phyloP scores from a whole-genome alignment of 257 asterid genomes.

The Catharanthus roseus region DNA sequence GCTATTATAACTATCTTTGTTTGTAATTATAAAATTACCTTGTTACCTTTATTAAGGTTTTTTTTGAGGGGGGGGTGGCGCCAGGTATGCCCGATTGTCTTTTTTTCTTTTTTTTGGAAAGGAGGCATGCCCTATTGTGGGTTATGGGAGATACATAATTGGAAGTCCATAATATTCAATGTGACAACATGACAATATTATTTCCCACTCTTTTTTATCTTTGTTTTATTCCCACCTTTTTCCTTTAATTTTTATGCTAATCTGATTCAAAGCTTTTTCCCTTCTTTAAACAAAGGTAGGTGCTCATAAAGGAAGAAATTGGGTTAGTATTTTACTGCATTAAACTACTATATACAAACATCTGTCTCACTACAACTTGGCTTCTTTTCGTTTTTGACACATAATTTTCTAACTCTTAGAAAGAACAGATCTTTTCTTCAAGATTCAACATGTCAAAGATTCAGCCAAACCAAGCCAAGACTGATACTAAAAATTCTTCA shows the following conservation, averaged over 20 bases:
- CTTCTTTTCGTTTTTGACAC: no score
- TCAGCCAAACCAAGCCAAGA: no score
- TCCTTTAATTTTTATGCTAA: slow-evolving; percentile 38
- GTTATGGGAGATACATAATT: no score
- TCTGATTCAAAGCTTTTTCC: slow-evolving; percentile 45
- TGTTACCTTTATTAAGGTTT: no score
- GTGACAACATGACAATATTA: slow-evolving; percentile 16
- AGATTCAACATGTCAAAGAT: background rate
- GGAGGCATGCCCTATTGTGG: no score
- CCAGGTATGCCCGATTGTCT: no score
- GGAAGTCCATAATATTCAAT: slow-evolving; percentile 12
- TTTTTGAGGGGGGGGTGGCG: no score
- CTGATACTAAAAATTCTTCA: background rate
- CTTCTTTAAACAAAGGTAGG: slow-evolving; percentile 15
- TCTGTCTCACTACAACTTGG: background rate
- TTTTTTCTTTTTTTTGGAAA: no score
- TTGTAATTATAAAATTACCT: no score
- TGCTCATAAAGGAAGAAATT: slow-evolving; percentile 7
- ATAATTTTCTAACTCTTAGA: background rate
- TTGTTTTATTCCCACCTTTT: slow-evolving; percentile 37
- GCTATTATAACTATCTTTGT: no score
- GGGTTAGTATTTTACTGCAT: background rate
- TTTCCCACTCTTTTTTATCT: background rate
- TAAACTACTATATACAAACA: background rate
- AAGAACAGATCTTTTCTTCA: slow-evolving; percentile 1